A percentile compares a stretch with the other conserved stretches of the same genome.
Evolutionary conservation across 73 alveolate species (phyloP).

Genomic region (Halteria grandinella): DNA sequence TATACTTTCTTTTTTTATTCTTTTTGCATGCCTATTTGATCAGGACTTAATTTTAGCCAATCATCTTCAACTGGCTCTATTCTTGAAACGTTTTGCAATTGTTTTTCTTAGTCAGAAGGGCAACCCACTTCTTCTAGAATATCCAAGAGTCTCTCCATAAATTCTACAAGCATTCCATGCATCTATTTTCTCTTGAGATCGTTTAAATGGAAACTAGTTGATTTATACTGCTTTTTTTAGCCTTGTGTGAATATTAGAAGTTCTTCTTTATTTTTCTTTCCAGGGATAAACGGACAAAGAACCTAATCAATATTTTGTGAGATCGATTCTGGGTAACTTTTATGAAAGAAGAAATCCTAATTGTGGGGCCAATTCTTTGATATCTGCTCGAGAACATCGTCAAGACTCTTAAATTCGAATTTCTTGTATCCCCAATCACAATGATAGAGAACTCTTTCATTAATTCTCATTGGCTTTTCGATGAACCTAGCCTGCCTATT

Average conservation of each 20-base stretch:
- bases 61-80: too few species aligned
- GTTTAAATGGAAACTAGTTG: background rate
- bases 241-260: background rate
- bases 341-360: background rate
- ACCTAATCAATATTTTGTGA: background rate
- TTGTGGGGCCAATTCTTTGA: background rate
- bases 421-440: background rate
- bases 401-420: background rate
- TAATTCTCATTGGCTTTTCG: background rate
- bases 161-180: background rate
- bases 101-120: too few species aligned
- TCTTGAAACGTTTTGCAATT: too few species aligned
- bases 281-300: background rate
- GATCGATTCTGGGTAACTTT: background rate
- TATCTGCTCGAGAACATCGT: background rate
- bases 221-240: background rate
- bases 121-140: too few species aligned
- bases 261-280: background rate
- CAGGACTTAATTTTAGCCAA: too few species aligned
- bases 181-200: background rate
- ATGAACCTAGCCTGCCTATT: background rate
- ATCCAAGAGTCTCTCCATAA: too few species aligned
- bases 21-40: too few species aligned
- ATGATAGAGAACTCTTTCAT: too few species aligned
- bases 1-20: too few species aligned